These are phyloP conservation scores for Flaveria sonorensis DNA, from an alignment of 129 eudicot genomes.

Conservation along the genomic window DNA sequence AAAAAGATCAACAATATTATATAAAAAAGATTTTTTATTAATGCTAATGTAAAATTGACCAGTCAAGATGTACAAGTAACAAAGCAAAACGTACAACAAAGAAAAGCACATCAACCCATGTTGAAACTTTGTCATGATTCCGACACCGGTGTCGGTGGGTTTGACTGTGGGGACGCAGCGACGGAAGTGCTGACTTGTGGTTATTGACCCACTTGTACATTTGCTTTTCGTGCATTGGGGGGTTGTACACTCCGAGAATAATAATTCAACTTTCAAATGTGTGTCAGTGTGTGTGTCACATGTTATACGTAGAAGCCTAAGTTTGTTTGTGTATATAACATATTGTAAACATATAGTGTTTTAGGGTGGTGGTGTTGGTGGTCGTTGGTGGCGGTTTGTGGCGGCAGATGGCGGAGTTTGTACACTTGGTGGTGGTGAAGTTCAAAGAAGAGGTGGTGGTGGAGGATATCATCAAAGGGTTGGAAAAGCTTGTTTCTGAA, in stretches of 20 bases:
- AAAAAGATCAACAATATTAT: too few relatives aligned
- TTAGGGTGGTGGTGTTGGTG: slow-evolving; percentile 2
- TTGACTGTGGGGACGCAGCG: slow-evolving; percentile 45
- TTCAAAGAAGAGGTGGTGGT: slow-evolving; percentile 75
- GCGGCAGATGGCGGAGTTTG: slow-evolving; percentile 59
- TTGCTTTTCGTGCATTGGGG: slow-evolving; percentile 29
- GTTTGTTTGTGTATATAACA: background rate
- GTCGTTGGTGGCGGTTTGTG: slow-evolving; percentile 11
- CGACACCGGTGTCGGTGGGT: slow-evolving; percentile 48
- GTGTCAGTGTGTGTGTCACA: slow-evolving; percentile 47
- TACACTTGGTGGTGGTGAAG: slow-evolving; percentile 88
- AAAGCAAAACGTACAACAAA: slow-evolving; percentile 22
- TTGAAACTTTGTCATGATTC: slow-evolving; percentile 28
- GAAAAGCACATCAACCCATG: slow-evolving; percentile 2
- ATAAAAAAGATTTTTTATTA: background rate
- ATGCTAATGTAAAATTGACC: slow-evolving; percentile 18
- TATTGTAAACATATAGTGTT: background rate
- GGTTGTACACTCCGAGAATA: slow-evolving; percentile 31
- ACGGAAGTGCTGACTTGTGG: slow-evolving; percentile 42
- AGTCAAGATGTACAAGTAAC: slow-evolving; percentile 31
- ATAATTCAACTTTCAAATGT: slow-evolving; percentile 31
- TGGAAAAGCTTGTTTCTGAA: slow-evolving; percentile 74
- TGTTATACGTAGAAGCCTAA: slow-evolving; percentile 27
- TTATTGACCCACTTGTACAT: slow-evolving; percentile 35
- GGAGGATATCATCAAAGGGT: slow-evolving; percentile 70